These are phyloP conservation scores for Scedosporium apiospermum DNA, from an alignment of 2,329 filamentous ascomycete genomes.

Conservation along the genomic window DNA sequence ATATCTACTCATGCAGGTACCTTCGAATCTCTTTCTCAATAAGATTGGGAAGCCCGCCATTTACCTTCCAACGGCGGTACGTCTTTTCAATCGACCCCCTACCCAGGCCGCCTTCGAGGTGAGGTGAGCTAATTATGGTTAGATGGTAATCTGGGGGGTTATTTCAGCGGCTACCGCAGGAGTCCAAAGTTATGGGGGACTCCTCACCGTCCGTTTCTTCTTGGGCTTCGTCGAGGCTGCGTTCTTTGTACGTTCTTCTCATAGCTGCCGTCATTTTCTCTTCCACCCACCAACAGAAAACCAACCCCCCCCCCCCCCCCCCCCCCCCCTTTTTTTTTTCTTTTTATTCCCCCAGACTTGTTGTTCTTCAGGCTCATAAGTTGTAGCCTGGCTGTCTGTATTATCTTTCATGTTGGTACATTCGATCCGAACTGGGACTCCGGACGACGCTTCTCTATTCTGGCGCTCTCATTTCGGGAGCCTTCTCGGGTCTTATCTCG, in stretches of 20 bases:
- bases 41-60: slow-evolving; percentile 26
- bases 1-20: slow-evolving; percentile 32
- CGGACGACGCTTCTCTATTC: slow-evolving; percentile 49
- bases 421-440: slow-evolving; percentile 53
- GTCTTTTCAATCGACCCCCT: not conserved
- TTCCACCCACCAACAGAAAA: too few species aligned
- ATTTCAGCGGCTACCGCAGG: slow-evolving; percentile 26
- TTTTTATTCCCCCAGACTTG: not conserved
- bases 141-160: slow-evolving; percentile 31
- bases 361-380: too few species aligned
- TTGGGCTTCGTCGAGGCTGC: slow-evolving; percentile 26
- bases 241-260: slow-evolving; percentile 4
- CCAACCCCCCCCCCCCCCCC: not conserved
- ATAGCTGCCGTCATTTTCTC: too few species aligned
- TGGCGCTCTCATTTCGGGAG: slow-evolving; percentile 56
- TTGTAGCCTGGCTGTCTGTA: slow-evolving; percentile 30
- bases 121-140: slow-evolving; percentile 19
- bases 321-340: too few species aligned
- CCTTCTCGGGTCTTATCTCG: slow-evolving; percentile 57
- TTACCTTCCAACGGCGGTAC: slow-evolving; percentile 15
- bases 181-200: slow-evolving; percentile 22
- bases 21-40: slow-evolving; percentile 34
- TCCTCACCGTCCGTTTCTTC: slow-evolving; percentile 27
- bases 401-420: slow-evolving; percentile 48
- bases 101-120: not conserved